Percentiles rank a stretch among this genome's conserved stretches.
Evolutionary conservation across 1,284 basidiomycete species (phyloP).

Genomic region (Ceratobasidium sp.): DNA sequence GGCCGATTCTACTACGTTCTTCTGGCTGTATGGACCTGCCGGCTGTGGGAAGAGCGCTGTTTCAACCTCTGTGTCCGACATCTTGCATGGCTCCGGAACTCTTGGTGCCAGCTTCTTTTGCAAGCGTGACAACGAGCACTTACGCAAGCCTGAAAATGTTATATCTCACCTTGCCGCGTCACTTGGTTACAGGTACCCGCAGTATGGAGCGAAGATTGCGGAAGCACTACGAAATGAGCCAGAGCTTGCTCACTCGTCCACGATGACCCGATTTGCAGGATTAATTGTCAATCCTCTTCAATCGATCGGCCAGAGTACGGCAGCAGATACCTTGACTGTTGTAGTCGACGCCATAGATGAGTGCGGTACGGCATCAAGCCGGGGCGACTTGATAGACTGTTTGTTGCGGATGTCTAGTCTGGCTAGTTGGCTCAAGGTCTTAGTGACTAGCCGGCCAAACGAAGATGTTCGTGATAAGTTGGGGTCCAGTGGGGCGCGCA

Average conservation of each 20-base stretch:
- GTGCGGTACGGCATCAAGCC: not conserved
- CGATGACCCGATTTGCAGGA: not conserved
- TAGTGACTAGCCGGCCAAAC: conserved; percentile 42
- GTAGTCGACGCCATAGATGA: conserved; percentile 40
- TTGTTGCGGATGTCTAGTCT: not conserved
- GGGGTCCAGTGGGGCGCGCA: not conserved
- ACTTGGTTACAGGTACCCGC: not conserved
- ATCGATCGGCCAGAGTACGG: not conserved
- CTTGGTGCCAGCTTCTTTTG: conserved; percentile 1
- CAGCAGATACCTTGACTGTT: not conserved
- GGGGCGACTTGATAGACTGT: not conserved
- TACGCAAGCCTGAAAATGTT: not conserved
- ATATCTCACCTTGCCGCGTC: not conserved
- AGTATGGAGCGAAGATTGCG: not conserved
- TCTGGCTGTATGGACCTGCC: not conserved
- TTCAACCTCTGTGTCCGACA: not conserved
- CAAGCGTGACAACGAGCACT: conserved; percentile 7
- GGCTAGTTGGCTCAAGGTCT: conserved; percentile 9
- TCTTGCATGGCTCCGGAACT: not conserved
- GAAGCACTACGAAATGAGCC: not conserved
- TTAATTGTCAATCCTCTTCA: not conserved
- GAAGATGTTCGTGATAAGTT: not conserved
- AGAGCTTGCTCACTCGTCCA: not conserved
- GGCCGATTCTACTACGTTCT: not conserved
- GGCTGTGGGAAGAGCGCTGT: not conserved